phyloP scores from a whole-genome alignment of 1,284 basidiomycete species.

The Nidula niveotomentosa region DNA sequence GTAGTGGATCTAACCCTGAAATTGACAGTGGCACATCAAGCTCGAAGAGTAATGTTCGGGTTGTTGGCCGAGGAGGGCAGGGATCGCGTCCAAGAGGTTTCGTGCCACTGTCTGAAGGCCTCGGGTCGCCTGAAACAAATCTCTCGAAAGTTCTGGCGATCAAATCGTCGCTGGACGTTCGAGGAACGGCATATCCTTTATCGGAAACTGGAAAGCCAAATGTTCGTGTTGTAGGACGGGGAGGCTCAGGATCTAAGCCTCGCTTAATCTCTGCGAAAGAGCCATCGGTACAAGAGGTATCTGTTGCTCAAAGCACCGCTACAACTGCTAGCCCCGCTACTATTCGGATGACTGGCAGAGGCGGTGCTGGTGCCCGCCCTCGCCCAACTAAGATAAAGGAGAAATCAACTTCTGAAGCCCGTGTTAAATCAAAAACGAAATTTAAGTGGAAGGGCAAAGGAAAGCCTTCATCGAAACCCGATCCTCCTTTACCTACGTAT shows the following conservation, averaged over 20 bases:
- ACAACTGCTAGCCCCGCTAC: not conserved
- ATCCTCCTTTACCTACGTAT: not conserved
- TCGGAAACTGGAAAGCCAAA: not conserved
- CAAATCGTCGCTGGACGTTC: not conserved
- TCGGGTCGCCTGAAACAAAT: not conserved
- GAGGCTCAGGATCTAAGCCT: conserved; percentile 8
- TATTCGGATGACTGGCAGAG: conserved; percentile 10
- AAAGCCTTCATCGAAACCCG: conserved; percentile 1
- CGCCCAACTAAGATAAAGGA: not conserved
- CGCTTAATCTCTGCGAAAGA: not conserved
- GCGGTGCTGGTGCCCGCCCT: conserved; percentile 8
- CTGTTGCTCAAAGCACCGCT: not conserved
- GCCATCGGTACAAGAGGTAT: not conserved
- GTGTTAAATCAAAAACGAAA: not conserved
- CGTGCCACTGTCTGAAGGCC: not conserved
- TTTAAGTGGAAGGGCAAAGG: conserved; percentile 7
- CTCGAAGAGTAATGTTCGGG: conserved; percentile 1
- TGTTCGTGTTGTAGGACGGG: conserved; percentile 7
- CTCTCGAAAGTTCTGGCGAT: no score
- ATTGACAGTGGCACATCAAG: conserved; percentile 5
- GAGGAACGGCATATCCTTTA: not conserved
- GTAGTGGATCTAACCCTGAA: not conserved
- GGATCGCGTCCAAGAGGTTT: not conserved
- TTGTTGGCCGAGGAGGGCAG: conserved; percentile 10
- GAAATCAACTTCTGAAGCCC: not conserved